These are phyloP conservation scores for Fusarium poae DNA, from an alignment of 2,329 filamentous ascomycete genomes.

Conservation along the genomic window DNA sequence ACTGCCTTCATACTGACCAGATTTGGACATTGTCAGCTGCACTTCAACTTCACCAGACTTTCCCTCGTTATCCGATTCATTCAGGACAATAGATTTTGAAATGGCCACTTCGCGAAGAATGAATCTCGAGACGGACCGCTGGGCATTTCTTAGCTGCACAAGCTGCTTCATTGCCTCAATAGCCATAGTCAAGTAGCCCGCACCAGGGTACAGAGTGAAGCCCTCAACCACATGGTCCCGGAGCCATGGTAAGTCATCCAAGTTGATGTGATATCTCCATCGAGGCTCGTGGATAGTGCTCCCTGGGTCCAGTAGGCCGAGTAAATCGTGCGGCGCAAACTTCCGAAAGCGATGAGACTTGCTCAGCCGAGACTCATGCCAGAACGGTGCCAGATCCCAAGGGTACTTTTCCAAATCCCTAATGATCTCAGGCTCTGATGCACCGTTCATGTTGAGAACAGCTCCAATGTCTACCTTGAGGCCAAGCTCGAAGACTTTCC, in stretches of 20 bases:
- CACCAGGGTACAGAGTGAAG: constrained; percentile 16
- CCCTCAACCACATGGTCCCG: constrained; percentile 29
- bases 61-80: background rate
- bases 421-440: background rate
- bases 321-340: constrained; percentile 24
- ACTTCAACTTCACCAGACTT: constrained; percentile 5
- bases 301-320: constrained; percentile 10
- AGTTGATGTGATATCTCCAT: constrained; percentile 21
- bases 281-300: constrained; percentile 10
- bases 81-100: constrained; percentile 5
- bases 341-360: constrained; percentile 17
- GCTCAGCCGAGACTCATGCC: constrained; percentile 26
- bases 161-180: constrained; percentile 30
- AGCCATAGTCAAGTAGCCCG: constrained; percentile 28
- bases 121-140: constrained; percentile 3
- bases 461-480: background rate
- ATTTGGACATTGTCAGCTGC: constrained; percentile 3
- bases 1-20: constrained; percentile 11
- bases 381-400: constrained; percentile 13
- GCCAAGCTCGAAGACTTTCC: constrained; percentile 2
- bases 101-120: constrained; percentile 17
- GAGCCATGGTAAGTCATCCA: constrained; percentile 20
- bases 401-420: constrained; percentile 2
- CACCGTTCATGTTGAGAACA: background rate
- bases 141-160: background rate